These are phyloP conservation scores for Zopfochytrium polystomum DNA, from an alignment of 371 early-diverging fungal species.

Conservation along the genomic window DNA sequence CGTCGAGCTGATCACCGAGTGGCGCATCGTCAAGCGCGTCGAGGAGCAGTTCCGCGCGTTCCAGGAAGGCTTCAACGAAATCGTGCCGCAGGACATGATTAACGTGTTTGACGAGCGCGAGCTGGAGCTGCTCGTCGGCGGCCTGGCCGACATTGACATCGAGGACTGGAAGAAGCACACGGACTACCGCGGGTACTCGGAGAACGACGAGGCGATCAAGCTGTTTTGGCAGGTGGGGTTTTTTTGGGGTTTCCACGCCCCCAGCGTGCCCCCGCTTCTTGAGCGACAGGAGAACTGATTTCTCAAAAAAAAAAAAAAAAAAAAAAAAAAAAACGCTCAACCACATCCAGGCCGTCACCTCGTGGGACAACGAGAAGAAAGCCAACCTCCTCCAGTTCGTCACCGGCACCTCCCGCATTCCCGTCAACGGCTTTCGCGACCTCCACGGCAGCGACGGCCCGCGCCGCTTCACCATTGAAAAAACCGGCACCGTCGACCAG, in stretches of 20 bases:
- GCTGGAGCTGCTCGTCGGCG: constrained; percentile 95
- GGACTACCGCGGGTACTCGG: constrained; percentile 94
- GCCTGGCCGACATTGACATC: constrained; percentile 96
- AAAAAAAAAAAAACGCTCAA: no score
- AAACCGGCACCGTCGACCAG: constrained; percentile 75
- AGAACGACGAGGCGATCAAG: constrained; percentile 90
- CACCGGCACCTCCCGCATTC: constrained; percentile 97
- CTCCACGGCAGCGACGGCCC: constrained; percentile 96
- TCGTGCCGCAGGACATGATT: constrained; percentile 96
- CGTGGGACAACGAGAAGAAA: constrained; percentile 90
- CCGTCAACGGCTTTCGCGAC: constrained; percentile 98
- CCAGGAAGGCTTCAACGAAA: constrained; percentile 90
- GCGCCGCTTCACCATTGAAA: constrained; percentile 94
- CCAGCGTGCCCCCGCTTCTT: no score
- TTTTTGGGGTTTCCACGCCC: no score
- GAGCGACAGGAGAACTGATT: no score
- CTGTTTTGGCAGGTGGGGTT: constrained; percentile 92
- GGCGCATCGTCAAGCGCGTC: no score
- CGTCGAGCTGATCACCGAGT: no score
- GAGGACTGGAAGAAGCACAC: constrained; percentile 99
- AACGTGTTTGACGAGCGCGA: no score
- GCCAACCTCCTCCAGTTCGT: no score
- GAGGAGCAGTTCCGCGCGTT: no score
- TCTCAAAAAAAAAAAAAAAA: no score
- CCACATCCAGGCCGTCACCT: no score